These are phyloP conservation scores for Isatis lusitanica DNA, from an alignment of 441 rosid genomes.

Conservation along the genomic window DNA sequence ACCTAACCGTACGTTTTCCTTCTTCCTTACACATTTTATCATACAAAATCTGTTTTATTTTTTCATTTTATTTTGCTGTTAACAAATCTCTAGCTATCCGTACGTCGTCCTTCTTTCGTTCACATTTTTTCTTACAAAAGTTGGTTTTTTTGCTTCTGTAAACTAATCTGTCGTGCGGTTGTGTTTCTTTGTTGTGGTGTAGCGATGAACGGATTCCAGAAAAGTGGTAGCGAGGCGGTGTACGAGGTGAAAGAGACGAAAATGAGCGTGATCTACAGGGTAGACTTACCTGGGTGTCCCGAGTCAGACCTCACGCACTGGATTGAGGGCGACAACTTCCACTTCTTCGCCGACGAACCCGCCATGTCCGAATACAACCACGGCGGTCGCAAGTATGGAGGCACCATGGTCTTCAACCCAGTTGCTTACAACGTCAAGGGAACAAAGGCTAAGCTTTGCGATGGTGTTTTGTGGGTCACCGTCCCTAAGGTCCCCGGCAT, in stretches of 20 bases:
- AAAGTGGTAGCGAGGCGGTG: neutral
- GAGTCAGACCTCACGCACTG: constrained; percentile 13
- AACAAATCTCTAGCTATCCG: neutral
- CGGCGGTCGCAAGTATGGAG: constrained; percentile 26
- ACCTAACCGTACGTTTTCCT: neutral
- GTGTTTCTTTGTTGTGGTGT: neutral
- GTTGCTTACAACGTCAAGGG: neutral
- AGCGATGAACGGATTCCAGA: constrained; percentile 25
- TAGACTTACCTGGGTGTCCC: constrained; percentile 25
- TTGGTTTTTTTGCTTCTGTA: neutral
- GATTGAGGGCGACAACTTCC: constrained; percentile 9
- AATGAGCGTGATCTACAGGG: neutral
- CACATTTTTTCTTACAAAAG: neutral
- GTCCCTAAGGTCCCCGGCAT: constrained; percentile 23
- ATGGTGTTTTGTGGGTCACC: constrained; percentile 31
- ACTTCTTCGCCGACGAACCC: constrained; percentile 35
- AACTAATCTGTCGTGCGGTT: too few relatives aligned
- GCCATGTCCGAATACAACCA: neutral
- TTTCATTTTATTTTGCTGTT: too few relatives aligned
- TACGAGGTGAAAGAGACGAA: constrained; percentile 21
- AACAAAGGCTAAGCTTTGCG: constrained; percentile 1
- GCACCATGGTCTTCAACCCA: constrained; percentile 13
- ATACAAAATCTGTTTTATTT: neutral
- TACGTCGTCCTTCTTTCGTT: neutral
- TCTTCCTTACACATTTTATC: neutral